These are phyloP conservation scores for Colletotrichum sp. DNA, from an alignment of 2,329 filamentous ascomycete species.

Conservation along the genomic window DNA sequence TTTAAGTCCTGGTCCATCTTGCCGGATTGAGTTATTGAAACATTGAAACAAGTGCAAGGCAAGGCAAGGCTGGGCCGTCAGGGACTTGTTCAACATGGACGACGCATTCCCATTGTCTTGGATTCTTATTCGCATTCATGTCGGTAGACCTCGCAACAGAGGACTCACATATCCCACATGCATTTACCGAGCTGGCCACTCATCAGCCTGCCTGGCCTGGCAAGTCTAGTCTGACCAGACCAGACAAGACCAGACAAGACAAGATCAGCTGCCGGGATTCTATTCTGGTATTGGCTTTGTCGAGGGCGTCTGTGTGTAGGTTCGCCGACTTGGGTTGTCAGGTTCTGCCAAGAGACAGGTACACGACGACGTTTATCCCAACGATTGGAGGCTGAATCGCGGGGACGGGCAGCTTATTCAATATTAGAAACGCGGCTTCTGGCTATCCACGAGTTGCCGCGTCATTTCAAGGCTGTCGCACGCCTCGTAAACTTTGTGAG, in stretches of 20 bases:
- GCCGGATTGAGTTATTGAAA: not conserved
- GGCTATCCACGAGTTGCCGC: not conserved
- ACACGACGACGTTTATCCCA: not conserved
- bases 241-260: not conserved
- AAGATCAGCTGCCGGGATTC: not conserved
- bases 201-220: not conserved
- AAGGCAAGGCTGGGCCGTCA: not conserved
- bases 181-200: not conserved
- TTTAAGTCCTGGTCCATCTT: not conserved
- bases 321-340: not conserved
- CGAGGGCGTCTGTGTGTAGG: not conserved
- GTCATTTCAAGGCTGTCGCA: not conserved
- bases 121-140: not conserved
- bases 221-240: not conserved
- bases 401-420: not conserved
- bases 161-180: not conserved
- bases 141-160: not conserved
- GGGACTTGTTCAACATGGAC: not conserved
- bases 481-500: not conserved
- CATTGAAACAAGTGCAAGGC: not conserved
- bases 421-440: not conserved
- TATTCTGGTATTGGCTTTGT: not conserved
- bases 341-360: not conserved
- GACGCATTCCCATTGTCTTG: not conserved
- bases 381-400: not conserved